Evolutionary conservation across 805 yeast species (phyloP).

Genomic region (Saccharomycopsis capsularis): DNA sequence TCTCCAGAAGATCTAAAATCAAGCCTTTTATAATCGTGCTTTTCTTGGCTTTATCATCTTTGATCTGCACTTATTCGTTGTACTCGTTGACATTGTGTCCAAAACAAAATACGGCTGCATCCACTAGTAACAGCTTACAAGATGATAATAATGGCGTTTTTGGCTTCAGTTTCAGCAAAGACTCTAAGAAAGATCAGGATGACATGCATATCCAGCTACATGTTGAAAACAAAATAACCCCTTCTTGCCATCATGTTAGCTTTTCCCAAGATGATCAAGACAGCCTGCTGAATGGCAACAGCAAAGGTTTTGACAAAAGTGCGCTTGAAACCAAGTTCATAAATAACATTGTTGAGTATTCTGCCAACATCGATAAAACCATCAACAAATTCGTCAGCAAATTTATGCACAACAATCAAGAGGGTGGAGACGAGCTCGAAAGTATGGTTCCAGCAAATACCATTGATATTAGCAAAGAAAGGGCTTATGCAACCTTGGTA

Average conservation of each 20-base stretch:
- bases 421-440: not conserved
- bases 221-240: not conserved
- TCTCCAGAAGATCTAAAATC: no score
- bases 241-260: slow-evolving; percentile 2
- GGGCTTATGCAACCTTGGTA: slow-evolving; percentile 12
- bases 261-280: not conserved
- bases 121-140: no score
- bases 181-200: no score
- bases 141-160: no score
- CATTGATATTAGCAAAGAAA: slow-evolving; percentile 8
- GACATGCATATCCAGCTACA: no score
- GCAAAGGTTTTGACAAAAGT: no score
- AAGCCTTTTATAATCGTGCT: not conserved
- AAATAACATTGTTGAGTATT: no score
- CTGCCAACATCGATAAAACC: not conserved
- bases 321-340: no score
- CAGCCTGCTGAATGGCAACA: no score
- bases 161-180: no score
- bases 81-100: no score
- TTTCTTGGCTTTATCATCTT: not conserved
- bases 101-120: no score
- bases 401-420: not conserved
- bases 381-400: not conserved
- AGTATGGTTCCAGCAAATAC: slow-evolving; percentile 8
- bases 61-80: not conserved